These are phyloP conservation scores for Penicillium polonicum DNA, from an alignment of 2,329 filamentous ascomycete species.

Conservation along the genomic window DNA sequence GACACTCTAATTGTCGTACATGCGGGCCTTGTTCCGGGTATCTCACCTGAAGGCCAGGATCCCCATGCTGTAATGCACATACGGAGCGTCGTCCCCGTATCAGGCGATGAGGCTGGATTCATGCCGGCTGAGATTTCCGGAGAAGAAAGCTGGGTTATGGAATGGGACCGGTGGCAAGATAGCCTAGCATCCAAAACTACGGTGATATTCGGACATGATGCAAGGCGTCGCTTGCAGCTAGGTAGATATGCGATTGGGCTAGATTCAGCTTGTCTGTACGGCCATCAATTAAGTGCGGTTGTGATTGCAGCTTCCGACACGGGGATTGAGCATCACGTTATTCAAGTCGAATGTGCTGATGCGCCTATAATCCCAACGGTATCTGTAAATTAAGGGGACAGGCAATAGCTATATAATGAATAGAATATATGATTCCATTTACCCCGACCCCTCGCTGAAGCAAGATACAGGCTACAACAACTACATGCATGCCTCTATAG, in stretches of 20 bases:
- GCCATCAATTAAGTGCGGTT: conserved; percentile 20
- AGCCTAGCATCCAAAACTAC: conserved; percentile 15
- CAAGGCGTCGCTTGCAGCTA: conserved; percentile 23
- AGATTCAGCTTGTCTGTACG: conserved; percentile 25
- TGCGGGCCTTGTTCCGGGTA: conserved; percentile 20
- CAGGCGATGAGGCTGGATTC: not conserved
- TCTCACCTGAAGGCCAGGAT: conserved; percentile 20
- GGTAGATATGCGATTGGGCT: conserved; percentile 23
- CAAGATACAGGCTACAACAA: not conserved
- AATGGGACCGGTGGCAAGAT: conserved; percentile 27
- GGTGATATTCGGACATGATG: conserved; percentile 26
- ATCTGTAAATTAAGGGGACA: not conserved
- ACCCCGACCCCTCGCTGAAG: not conserved
- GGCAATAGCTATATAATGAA: not conserved
- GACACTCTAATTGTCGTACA: conserved; percentile 20
- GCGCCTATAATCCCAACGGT: conserved; percentile 9
- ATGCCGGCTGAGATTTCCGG: conserved; percentile 11
- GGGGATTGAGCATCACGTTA: conserved; percentile 10
- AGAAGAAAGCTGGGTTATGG: conserved; percentile 21
- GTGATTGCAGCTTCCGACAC: conserved; percentile 11
- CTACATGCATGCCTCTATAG: not conserved
- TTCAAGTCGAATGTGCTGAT: conserved; percentile 23
- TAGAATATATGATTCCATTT: not conserved
- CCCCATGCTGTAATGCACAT: conserved; percentile 22
- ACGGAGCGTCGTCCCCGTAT: conserved; percentile 13